Conservation (phyloP, 1,139 yeast species). For the Diutina ranongensis region DNA sequence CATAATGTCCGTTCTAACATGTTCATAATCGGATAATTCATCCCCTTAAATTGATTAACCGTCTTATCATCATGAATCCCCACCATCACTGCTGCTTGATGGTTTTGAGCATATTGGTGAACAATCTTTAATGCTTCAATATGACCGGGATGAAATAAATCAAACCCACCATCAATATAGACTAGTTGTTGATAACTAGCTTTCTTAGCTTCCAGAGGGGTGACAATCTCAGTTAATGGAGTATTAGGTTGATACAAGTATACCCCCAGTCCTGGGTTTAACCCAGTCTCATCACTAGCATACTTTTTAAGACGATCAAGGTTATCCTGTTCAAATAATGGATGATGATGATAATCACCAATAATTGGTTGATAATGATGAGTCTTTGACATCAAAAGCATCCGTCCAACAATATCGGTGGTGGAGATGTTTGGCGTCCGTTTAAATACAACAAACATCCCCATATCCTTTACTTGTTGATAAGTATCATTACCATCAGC, state of each 20-base stretch:
- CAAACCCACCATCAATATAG: conserved; percentile 82
- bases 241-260: conserved; percentile 20
- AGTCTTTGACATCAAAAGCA: conserved; percentile 48
- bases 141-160: conserved; percentile 89
- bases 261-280: conserved; percentile 49
- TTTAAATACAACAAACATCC: conserved; percentile 80
- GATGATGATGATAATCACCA: conserved; percentile 14
- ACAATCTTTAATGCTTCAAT: conserved; percentile 53
- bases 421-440: conserved; percentile 92
- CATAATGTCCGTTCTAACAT: conserved; percentile 76
- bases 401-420: conserved; percentile 89
- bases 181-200: conserved; percentile 25
- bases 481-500: conserved; percentile 93
- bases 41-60: conserved; percentile 49
- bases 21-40: conserved; percentile 79
- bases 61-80: conserved; percentile 60
- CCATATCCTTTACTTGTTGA: conserved; percentile 68
- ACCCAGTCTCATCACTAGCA: conserved; percentile 61
- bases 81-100: conserved; percentile 41
- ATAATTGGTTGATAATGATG: conserved; percentile 42
- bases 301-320: conserved; percentile 35
- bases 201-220: conserved; percentile 17
- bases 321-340: conserved; percentile 24
- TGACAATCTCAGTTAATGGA: conserved; percentile 19
- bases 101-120: conserved; percentile 24